Conservation (phyloP, 2,329 filamentous ascomycete genomes). For the Monilinia aucupariae region DNA sequence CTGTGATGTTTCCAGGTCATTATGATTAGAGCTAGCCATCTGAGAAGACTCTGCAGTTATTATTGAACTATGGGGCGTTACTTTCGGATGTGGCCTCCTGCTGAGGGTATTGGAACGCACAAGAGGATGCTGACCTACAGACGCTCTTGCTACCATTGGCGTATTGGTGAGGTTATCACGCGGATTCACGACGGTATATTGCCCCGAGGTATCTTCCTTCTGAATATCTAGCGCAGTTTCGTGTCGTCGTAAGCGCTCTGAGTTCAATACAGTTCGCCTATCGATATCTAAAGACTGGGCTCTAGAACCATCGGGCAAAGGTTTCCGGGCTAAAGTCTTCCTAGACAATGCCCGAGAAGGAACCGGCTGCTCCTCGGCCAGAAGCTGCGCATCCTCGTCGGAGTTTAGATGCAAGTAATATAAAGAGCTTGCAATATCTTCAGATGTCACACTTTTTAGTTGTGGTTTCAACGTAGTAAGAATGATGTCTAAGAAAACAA, state of each 20-base stretch:
- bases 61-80: conserved; percentile 13
- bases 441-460: conserved; percentile 78
- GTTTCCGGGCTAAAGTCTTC: conserved; percentile 32
- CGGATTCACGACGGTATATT: neutral
- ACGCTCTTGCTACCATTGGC: conserved; percentile 16
- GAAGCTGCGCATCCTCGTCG: conserved; percentile 48
- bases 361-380: conserved; percentile 30
- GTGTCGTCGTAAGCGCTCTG: conserved; percentile 4
- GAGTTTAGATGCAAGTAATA: conserved; percentile 84
- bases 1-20: neutral
- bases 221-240: conserved; percentile 9
- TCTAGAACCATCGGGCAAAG: conserved; percentile 29
- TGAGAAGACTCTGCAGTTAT: neutral
- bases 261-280: conserved; percentile 5
- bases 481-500: conserved; percentile 26
- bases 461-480: conserved; percentile 86
- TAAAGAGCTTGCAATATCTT: conserved; percentile 80
- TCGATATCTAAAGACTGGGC: conserved; percentile 27
- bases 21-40: neutral
- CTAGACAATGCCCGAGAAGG: conserved; percentile 18
- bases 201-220: conserved; percentile 1
- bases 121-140: conserved; percentile 16
- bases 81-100: conserved; percentile 23
- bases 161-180: conserved; percentile 5
- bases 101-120: conserved; percentile 15